Conservation (phyloP, 2,329 filamentous ascomycete genomes). For the Phaeophleospora eucalypticola region DNA sequence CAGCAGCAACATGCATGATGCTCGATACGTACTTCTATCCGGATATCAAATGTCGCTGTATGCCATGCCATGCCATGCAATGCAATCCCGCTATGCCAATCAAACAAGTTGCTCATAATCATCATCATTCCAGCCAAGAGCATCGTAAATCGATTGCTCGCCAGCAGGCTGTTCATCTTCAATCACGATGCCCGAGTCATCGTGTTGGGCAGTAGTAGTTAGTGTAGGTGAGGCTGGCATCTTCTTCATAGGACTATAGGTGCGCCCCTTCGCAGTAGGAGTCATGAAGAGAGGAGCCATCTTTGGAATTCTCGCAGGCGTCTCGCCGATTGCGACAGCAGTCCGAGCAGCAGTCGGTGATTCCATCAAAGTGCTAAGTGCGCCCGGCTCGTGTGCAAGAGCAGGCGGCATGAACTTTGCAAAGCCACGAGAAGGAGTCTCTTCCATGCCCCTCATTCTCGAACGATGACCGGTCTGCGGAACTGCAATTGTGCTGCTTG, state of each 20-base stretch:
- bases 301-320: conserved; percentile 13
- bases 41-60: too few species aligned
- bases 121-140: conserved; percentile 47
- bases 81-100: conserved; percentile 18
- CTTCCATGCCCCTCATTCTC: conserved; percentile 30
- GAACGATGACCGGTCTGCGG: conserved; percentile 27
- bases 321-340: conserved; percentile 6
- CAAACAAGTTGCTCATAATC: conserved; percentile 33
- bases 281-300: conserved; percentile 18
- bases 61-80: neutral
- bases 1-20: too few species aligned
- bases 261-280: conserved; percentile 5
- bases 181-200: conserved; percentile 9
- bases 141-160: conserved; percentile 36
- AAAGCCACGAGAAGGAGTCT: conserved; percentile 42
- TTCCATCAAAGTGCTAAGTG: conserved; percentile 16
- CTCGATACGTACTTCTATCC: too few species aligned
- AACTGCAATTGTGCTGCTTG: conserved; percentile 25
- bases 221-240: neutral
- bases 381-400: conserved; percentile 17
- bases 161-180: neutral
- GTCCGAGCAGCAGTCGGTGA: conserved; percentile 17
- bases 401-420: conserved; percentile 29
- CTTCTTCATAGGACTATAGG: conserved; percentile 9
- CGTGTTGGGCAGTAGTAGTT: conserved; percentile 3